Base-by-base conservation (phyloP, 2,329 filamentous ascomycete genomes). In the Cryphonectria nitschkei region DNA sequence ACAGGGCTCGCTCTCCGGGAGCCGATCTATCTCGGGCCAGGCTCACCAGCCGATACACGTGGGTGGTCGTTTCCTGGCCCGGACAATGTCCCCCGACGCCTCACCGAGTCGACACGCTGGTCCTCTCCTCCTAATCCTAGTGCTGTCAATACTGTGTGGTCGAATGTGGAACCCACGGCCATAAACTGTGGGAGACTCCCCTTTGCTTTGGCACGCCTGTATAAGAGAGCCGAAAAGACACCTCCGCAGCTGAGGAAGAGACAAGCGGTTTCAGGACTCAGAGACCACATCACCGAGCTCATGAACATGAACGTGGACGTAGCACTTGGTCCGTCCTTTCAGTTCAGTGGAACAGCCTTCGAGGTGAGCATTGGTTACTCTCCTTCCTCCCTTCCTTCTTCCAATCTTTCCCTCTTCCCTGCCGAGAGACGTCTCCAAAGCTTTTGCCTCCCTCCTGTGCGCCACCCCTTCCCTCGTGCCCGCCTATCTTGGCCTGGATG, bases 241-340 rank as follows among this genome's bases (percentile, higher is more conserved):
- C 67, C 43, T 26, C 67, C 41, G 3, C 65, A 69, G 37, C 22
- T 71, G 41, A 66, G 26, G 32, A 69, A 52, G 43, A 71, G 65
- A 43, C 52, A 29, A 13, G 32, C 62, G 9, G 14, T 54, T 11
- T 46, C 62, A 61, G 26, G 62, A 37, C 37, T 71, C 39, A 26
- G 61, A 46, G 46, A n/a, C 39, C 50, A 29, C 16, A 22, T 65
- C 16, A 16, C 56, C n/a, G 34, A n/a, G 22, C 26, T 58, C 3
- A 22, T 62, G 34, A 19, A 26, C 16, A 22, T 43, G 9, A 50
- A 52, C n/a, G 43, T 69, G 32, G 37, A 29, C 6, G 61, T 39
- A 37, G n/a, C 50, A 41, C 34, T 62, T n/a, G 52, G 26, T 54
- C 58, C 65, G 50, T n/a, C 60, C 11, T 1, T 13, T 32, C 26